A percentile compares a stretch with the other conserved stretches of the same genome.
Evolutionary conservation across 179 eudicot genomes (phyloP).

Genomic region (Silene noctiflora): DNA sequence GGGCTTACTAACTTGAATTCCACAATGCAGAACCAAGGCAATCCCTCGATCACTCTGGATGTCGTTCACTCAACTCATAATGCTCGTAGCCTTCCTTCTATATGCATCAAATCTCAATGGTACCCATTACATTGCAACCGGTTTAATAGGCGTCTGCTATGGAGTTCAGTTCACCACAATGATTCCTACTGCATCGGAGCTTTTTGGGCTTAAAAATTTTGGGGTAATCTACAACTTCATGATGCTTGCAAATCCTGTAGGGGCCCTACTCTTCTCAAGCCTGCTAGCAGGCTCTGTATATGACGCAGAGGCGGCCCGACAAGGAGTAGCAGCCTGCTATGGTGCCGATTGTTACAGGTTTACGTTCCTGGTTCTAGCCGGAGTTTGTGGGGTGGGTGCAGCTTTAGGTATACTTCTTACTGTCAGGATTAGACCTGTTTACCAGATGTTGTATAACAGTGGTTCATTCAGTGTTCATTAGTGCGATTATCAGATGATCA

Average conservation of each 20-base stretch:
- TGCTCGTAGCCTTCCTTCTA: slow-evolving; percentile 50
- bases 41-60: slow-evolving; percentile 68
- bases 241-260: slow-evolving; percentile 54
- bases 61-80: slow-evolving; percentile 44
- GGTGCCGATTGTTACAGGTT: slow-evolving; percentile 55
- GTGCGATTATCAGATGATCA: neutral
- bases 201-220: slow-evolving; percentile 58
- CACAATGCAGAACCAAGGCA: slow-evolving; percentile 39
- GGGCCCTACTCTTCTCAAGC: slow-evolving; percentile 59
- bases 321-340: slow-evolving; percentile 46
- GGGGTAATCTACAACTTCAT: slow-evolving; percentile 63
- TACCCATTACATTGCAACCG: slow-evolving; percentile 56
- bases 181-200: slow-evolving; percentile 63
- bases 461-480: slow-evolving; percentile 38
- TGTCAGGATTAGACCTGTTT: slow-evolving; percentile 55
- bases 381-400: slow-evolving; percentile 47
- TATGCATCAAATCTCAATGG: slow-evolving; percentile 44
- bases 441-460: slow-evolving; percentile 51
- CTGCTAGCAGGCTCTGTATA: slow-evolving; percentile 57
- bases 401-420: slow-evolving; percentile 43
- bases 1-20: neutral
- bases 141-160: slow-evolving; percentile 54
- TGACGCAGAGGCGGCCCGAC: slow-evolving; percentile 52
- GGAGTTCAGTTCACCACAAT: slow-evolving; percentile 65
- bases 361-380: slow-evolving; percentile 55